Evolutionary conservation across 2,329 filamentous ascomycete species (phyloP).

Genomic region (Nectriaceae sp.): DNA sequence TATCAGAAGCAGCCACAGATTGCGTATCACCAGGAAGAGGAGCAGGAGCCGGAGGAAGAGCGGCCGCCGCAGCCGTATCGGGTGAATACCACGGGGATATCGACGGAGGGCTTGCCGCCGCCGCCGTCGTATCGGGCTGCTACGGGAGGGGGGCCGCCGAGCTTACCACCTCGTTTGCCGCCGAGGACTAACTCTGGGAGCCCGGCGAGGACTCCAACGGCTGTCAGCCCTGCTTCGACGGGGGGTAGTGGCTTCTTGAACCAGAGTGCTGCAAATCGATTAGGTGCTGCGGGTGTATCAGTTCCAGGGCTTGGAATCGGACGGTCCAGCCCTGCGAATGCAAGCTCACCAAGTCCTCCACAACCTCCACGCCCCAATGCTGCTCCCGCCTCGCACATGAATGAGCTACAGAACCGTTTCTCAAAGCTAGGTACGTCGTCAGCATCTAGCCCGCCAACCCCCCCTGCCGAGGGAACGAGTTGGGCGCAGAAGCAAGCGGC

Average conservation of each 20-base stretch:
- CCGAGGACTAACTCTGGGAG: conserved; percentile 45
- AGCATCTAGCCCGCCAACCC: conserved; percentile 17
- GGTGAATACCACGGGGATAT: conserved; percentile 69
- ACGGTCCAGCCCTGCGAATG: conserved; percentile 31
- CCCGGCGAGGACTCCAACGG: conserved; percentile 24
- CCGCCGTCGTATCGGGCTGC: conserved; percentile 51
- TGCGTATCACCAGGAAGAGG: conserved; percentile 6
- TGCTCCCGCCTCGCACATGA: conserved; percentile 49
- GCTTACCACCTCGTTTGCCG: conserved; percentile 69
- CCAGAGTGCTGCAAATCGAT: conserved; percentile 61
- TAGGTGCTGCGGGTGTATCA: conserved; percentile 74
- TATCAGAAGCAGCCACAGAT: conserved; percentile 12
- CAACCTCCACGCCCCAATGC: conserved; percentile 26
- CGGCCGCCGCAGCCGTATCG: conserved; percentile 65
- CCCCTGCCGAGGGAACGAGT: conserved; percentile 54
- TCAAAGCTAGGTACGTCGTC: conserved; percentile 48
- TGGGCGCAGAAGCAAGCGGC: conserved; percentile 67
- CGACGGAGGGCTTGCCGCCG: conserved; percentile 68
- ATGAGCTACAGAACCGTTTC: conserved; percentile 70
- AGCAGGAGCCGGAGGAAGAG: conserved; percentile 29
- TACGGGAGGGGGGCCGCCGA: conserved; percentile 47
- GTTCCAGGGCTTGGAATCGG: conserved; percentile 80
- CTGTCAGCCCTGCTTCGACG: conserved; percentile 23
- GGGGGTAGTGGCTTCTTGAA: conserved; percentile 41
- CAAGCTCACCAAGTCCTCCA: conserved; percentile 28